Percentiles rank a stretch among this genome's conserved stretches.
Conservation (phyloP, 768 basidiomycete species). For the Zangia roseola region DNA sequence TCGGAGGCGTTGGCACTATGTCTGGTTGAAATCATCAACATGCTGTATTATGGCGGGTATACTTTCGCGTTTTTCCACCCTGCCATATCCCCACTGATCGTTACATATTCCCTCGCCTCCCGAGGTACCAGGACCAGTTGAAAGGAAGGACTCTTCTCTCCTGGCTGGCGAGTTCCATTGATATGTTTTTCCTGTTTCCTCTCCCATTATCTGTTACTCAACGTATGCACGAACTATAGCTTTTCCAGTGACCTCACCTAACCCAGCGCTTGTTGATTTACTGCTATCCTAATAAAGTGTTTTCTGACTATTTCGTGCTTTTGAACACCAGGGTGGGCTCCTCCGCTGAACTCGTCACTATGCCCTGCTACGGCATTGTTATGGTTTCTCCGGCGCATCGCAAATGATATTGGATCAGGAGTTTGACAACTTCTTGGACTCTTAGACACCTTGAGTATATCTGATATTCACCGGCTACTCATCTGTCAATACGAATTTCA, state of each 20-base stretch:
- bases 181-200: constrained; percentile 15
- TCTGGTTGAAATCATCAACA: constrained; percentile 20
- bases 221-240: constrained; percentile 20
- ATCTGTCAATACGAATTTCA: too few relatives aligned
- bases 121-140: constrained; percentile 26
- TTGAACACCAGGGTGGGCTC: neutral
- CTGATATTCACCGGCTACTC: too few relatives aligned
- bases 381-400: too few relatives aligned
- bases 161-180: constrained; percentile 20
- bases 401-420: too few relatives aligned
- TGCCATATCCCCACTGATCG: constrained; percentile 22
- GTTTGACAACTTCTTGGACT: too few relatives aligned
- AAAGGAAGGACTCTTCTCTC: constrained; percentile 17
- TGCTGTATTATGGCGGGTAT: constrained; percentile 21
- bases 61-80: constrained; percentile 15
- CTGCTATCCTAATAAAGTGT: constrained; percentile 17
- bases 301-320: constrained; percentile 9
- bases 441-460: too few relatives aligned
- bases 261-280: constrained; percentile 21
- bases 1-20: constrained; percentile 18
- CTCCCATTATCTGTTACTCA: constrained; percentile 18
- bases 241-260: constrained; percentile 9
- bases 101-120: constrained; percentile 14
- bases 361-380: too few relatives aligned
- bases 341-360: neutral